These are phyloP conservation scores for Pestalotiopsis sp. DNA, from an alignment of 2,329 filamentous ascomycete genomes.

Conservation along the genomic window DNA sequence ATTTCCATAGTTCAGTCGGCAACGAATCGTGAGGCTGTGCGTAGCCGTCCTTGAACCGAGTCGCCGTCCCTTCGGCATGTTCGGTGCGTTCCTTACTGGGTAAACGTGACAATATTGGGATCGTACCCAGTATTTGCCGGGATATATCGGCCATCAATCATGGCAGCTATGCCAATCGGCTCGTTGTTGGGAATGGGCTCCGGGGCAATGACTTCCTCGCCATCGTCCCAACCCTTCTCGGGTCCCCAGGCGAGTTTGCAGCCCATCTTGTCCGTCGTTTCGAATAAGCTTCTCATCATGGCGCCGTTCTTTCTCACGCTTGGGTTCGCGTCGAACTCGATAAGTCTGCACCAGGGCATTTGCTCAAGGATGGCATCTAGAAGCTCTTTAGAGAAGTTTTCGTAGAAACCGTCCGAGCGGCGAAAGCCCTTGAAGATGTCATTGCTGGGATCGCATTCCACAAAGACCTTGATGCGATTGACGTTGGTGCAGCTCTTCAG, in stretches of 20 bases:
- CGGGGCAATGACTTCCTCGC: constrained; percentile 41
- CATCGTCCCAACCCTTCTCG: constrained; percentile 66
- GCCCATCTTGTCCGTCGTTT: constrained; percentile 49
- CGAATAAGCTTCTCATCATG: constrained; percentile 65
- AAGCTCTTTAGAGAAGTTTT: constrained; percentile 63
- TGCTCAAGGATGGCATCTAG: constrained; percentile 58
- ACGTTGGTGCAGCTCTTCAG: constrained; percentile 64
- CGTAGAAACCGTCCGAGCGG: constrained; percentile 69
- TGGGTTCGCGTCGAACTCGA: constrained; percentile 73
- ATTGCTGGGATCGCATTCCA: constrained; percentile 73
- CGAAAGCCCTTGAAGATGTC: constrained; percentile 70
- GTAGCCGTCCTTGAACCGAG: not conserved
- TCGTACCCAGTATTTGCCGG: not conserved
- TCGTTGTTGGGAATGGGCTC: constrained; percentile 16
- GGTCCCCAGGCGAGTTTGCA: constrained; percentile 69
- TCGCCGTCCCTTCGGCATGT: not conserved
- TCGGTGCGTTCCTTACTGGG: not conserved
- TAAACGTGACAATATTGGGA: constrained; percentile 2
- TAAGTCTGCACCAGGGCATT: constrained; percentile 56
- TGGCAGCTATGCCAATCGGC: constrained; percentile 10
- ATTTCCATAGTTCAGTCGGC: not conserved
- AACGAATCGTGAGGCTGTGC: not conserved
- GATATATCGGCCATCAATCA: not conserved
- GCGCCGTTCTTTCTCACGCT: constrained; percentile 67
- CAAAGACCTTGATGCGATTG: constrained; percentile 65